These are phyloP conservation scores for Nicotiana tabacum DNA, from an alignment of 257 asterid species.

Conservation along the genomic window DNA sequence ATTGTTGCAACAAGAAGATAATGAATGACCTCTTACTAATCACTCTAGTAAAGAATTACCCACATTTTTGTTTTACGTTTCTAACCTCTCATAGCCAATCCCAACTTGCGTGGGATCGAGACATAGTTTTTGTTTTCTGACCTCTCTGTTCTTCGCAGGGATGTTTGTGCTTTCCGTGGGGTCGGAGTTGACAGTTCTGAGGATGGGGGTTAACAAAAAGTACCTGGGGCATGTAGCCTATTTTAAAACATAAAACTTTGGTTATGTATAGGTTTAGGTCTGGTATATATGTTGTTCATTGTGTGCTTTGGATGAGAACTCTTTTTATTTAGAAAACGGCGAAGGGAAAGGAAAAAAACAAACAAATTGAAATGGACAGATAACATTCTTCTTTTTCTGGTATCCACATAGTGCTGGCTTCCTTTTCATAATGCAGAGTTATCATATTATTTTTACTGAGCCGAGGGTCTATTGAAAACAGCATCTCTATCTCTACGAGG, in stretches of 20 bases:
- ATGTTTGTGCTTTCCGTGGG: conserved; percentile 57
- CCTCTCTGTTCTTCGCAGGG: conserved; percentile 25
- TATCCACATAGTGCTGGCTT: conserved; percentile 2
- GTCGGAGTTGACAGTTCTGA: conserved; percentile 25
- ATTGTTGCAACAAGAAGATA: not conserved
- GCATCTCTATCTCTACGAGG: no score
- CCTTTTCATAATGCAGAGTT: not conserved
- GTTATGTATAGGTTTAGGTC: conserved; percentile 5
- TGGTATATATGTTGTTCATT: conserved; percentile 7
- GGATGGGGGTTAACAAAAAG: not conserved
- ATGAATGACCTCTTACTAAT: not conserved
- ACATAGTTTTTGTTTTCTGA: not conserved
- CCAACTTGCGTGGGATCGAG: no score
- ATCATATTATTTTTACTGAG: not conserved
- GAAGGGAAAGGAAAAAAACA: not conserved
- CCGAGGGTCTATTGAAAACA: no score
- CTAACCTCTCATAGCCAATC: not conserved
- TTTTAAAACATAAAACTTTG: not conserved
- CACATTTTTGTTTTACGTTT: not conserved
- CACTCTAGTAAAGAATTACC: not conserved
- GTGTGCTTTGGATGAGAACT: not conserved
- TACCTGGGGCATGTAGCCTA: conserved; percentile 15
- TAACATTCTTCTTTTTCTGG: not conserved
- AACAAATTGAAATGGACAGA: not conserved
- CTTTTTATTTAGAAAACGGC: not conserved